phyloP scores from a whole-genome alignment of 2,329 filamentous ascomycete genomes.

The Drechslerella stenobrocha region DNA sequence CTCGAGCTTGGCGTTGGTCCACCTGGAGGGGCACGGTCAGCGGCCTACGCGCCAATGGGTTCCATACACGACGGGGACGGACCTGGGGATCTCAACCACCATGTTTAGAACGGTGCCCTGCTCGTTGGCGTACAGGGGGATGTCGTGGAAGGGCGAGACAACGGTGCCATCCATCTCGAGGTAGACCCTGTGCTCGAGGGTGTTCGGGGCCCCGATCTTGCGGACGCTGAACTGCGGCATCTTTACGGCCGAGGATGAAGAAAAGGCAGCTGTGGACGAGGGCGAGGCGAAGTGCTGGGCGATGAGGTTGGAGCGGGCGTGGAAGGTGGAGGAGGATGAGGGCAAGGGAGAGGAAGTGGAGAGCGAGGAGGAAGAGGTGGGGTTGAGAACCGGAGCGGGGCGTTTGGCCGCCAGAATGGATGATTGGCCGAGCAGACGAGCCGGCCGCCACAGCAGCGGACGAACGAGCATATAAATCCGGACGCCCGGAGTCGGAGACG shows the following conservation, averaged over 20 bases:
- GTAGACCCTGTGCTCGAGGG: conserved; percentile 94
- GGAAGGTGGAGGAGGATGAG: conserved; percentile 17
- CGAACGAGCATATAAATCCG: conserved; percentile 40
- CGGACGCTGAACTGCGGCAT: conserved; percentile 75
- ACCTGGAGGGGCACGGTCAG: conserved; percentile 62
- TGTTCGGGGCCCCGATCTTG: conserved; percentile 88
- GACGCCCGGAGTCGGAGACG: conserved; percentile 8
- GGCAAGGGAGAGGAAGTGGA: conserved; percentile 6
- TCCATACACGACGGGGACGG: neutral
- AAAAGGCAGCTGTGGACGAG: neutral
- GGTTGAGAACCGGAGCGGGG: conserved; percentile 2
- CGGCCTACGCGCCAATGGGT: neutral
- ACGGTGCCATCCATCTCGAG: conserved; percentile 96
- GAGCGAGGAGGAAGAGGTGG: conserved; percentile 11
- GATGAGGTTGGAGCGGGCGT: conserved; percentile 43
- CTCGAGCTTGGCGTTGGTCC: conserved; percentile 99
- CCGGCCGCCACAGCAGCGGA: neutral
- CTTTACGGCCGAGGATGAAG: conserved; percentile 4
- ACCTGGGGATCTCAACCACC: conserved; percentile 88
- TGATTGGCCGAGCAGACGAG: conserved; percentile 19
- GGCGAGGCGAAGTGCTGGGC: conserved; percentile 32
- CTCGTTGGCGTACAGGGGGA: conserved; percentile 89
- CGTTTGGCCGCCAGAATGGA: conserved; percentile 44
- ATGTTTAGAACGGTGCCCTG: conserved; percentile 96
- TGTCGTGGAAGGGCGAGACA: conserved; percentile 96